phyloP scores from a whole-genome alignment of 2,329 filamentous ascomycete genomes.

The Albifimbria verrucaria region DNA sequence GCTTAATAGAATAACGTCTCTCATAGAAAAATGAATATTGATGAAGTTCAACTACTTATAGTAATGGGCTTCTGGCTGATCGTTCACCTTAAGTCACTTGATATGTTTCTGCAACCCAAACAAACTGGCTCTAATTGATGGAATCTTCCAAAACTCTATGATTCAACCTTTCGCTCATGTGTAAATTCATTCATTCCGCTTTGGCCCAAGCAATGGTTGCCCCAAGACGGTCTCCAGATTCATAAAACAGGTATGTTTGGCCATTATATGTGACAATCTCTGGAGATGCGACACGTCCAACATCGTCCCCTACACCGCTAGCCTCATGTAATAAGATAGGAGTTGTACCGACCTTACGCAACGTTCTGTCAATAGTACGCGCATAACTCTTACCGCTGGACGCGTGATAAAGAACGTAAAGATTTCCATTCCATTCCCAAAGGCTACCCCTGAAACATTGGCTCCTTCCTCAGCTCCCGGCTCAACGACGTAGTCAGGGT shows the following conservation, averaged over 20 bases:
- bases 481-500: constrained; percentile 10
- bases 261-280: constrained; percentile 8
- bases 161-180: too few relatives aligned
- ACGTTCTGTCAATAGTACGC: constrained; percentile 12
- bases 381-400: constrained; percentile 14
- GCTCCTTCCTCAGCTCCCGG: constrained; percentile 10
- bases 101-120: too few relatives aligned
- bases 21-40: too few relatives aligned
- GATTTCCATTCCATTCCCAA: constrained; percentile 12
- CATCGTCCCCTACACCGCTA: constrained; percentile 9
- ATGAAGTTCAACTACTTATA: too few relatives aligned
- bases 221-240: constrained; percentile 13
- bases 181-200: too few relatives aligned
- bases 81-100: too few relatives aligned
- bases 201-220: constrained; percentile 15
- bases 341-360: constrained; percentile 8
- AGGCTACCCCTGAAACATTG: constrained; percentile 13
- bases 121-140: too few relatives aligned
- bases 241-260: constrained; percentile 11
- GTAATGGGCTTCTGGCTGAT: too few relatives aligned
- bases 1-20: too few relatives aligned
- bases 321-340: constrained; percentile 12
- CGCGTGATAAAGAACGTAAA: constrained; percentile 14
- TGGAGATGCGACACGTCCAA: constrained; percentile 11
- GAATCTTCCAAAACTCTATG: too few relatives aligned